Conservation (phyloP, 805 yeast species). For the Zygoascus ofunaensis region DNA sequence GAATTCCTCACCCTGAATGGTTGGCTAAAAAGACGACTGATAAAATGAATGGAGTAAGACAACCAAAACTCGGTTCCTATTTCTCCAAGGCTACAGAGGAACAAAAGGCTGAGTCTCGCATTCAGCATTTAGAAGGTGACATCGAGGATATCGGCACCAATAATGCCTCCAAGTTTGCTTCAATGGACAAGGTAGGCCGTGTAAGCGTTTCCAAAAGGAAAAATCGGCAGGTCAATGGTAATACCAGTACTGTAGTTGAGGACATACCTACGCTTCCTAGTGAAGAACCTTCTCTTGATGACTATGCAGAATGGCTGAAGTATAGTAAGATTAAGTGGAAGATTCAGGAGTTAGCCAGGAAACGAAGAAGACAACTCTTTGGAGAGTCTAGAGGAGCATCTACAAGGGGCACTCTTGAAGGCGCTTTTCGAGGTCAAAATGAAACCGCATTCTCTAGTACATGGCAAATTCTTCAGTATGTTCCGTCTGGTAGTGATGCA, state of each 20-base stretch:
- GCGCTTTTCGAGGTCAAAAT: constrained; percentile 44
- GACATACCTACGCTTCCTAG: constrained; percentile 23
- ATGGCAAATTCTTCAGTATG: constrained; percentile 82
- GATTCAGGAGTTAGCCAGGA: constrained; percentile 60
- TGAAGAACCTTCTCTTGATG: constrained; percentile 26
- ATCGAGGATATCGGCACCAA: constrained; percentile 11
- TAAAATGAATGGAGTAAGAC: constrained; percentile 61
- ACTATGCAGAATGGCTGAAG: constrained; percentile 41
- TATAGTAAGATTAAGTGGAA: constrained; percentile 88
- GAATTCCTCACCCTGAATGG: constrained; percentile 95
- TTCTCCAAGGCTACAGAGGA: constrained; percentile 33
- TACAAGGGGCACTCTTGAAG: constrained; percentile 42
- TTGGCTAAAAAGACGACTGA: constrained; percentile 51
- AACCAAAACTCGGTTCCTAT: constrained; percentile 52
- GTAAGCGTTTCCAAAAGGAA: constrained; percentile 11
- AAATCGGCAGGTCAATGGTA: constrained; percentile 22
- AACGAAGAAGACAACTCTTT: constrained; percentile 65
- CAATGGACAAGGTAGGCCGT: constrained; percentile 2
- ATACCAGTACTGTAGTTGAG: constrained; percentile 29
- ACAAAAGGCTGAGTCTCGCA: neutral
- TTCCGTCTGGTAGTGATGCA: constrained; percentile 14
- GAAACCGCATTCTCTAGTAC: constrained; percentile 58
- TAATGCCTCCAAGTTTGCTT: neutral
- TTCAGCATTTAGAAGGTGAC: constrained; percentile 4
- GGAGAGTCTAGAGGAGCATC: constrained; percentile 47